Conservation (phyloP, 2,329 filamentous ascomycete genomes). For the Pseudogymnoascus sp. region DNA sequence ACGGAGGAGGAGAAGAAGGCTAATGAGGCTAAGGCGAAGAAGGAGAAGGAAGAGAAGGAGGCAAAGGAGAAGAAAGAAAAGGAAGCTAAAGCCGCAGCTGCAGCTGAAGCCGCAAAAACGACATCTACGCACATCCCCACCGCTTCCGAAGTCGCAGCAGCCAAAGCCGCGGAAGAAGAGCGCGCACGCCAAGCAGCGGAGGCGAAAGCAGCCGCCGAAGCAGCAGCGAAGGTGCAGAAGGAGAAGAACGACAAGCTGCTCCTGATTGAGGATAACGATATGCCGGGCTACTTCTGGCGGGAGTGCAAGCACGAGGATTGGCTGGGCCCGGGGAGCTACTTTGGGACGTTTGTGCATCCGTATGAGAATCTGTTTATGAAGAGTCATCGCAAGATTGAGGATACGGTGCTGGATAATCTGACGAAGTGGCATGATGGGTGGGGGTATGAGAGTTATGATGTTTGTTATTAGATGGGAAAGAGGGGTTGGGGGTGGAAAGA, state of each 20-base stretch:
- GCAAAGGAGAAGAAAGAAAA: background rate
- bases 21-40: background rate
- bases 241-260: background rate
- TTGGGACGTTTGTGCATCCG: background rate
- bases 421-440: background rate
- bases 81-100: background rate
- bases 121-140: background rate
- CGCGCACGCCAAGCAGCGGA: background rate
- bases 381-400: constrained; percentile 1
- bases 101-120: background rate
- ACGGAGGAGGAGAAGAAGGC: background rate
- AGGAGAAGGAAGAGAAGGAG: background rate
- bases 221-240: background rate
- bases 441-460: constrained; percentile 1
- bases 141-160: background rate
- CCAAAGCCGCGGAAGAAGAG: background rate
- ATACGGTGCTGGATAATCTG: background rate
- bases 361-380: constrained; percentile 5
- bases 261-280: background rate
- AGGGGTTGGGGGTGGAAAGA: no score
- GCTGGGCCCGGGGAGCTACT: background rate
- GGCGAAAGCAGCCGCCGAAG: no score
- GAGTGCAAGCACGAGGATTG: constrained; percentile 4
- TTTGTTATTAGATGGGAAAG: background rate
- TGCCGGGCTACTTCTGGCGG: background rate